phyloP scores from a whole-genome alignment of 192 early-diverging fungal genomes.

The Gigaspora rosea region DNA sequence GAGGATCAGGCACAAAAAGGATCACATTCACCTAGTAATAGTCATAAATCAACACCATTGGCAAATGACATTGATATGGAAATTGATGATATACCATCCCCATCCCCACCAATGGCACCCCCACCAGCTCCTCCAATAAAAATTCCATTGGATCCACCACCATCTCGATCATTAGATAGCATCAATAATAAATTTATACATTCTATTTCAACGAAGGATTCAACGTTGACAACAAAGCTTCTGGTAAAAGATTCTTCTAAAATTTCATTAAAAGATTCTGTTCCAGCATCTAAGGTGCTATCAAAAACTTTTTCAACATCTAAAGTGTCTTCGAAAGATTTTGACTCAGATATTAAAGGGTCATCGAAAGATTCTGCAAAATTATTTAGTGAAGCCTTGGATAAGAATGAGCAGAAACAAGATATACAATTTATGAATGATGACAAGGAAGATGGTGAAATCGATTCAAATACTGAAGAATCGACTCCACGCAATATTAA shows the following conservation, averaged over 20 bases:
- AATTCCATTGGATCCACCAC: not conserved
- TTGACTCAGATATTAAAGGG: not conserved
- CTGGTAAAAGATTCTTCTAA: too few species aligned
- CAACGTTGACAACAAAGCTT: too few species aligned
- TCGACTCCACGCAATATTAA: not conserved
- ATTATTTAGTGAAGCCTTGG: not conserved
- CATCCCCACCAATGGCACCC: slow-evolving; percentile 13
- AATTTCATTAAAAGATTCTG: too few species aligned
- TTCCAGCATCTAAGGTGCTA: too few species aligned
- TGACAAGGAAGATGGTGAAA: slow-evolving; percentile 19
- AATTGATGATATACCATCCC: slow-evolving; percentile 46
- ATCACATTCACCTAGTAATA: slow-evolving; percentile 13
- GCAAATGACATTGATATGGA: slow-evolving; percentile 48
- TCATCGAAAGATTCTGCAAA: not conserved
- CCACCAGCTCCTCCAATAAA: not conserved
- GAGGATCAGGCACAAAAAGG: slow-evolving; percentile 27
- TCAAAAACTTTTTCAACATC: too few species aligned
- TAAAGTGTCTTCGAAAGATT: too few species aligned
- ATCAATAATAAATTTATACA: not conserved
- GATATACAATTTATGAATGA: not conserved
- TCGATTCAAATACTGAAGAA: slow-evolving; percentile 2
- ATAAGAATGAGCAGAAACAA: not conserved
- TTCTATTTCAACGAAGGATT: not conserved
- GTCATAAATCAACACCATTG: slow-evolving; percentile 32
- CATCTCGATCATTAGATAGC: not conserved